Evolutionary conservation across 441 rosid species (phyloP), one percentile per base, ranked within the genome.

Genomic region (Gossypium gossypioides): DNA sequence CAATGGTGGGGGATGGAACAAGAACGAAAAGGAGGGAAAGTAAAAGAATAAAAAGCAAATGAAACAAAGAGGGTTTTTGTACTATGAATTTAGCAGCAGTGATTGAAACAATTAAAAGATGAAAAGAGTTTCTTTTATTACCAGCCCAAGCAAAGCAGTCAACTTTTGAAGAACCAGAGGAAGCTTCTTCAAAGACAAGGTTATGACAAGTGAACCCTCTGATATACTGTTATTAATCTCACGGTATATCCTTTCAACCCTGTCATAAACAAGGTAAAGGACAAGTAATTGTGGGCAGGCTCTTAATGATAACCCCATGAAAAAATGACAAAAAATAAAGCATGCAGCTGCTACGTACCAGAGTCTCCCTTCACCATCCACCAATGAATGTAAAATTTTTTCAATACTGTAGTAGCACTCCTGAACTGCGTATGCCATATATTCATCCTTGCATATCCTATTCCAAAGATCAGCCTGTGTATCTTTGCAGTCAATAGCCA

Each of bases 101-200:
- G 15, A 66, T 50, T 46, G 37, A 19, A 51, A 65, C 3, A 34
- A 42, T 10, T 55, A 54, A 54, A 69, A n/a, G 55, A 62, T 42
- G 12, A 3, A 55, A 19, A 72, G 29, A 27, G 50, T 5, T 63
- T 55, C 22, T 37, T 72, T 70, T 76, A 59, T 62, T 93, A 96
- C 99, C 99, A 96, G 96, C 76, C 99, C 99, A 76, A 92, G 87
- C 73, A 96, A 82, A 22, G 98, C 99, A 67, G 96, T 91, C 78
- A 93, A 90, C 86, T 89, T 91, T 83, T 88, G 83, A 77, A 89
- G 80, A 59, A 93, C 98, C 63, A 89, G 72, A 59, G 86, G 89
- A 83, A 96, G 96, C 85, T 90, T 96, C 85, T 81, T 76, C 72
- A 96, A 88, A n/a, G 68, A 22, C 75, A 96, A 82, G 51, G 97